Conservation (phyloP, 2,329 filamentous ascomycete species). For the Helminthosporium solani region DNA sequence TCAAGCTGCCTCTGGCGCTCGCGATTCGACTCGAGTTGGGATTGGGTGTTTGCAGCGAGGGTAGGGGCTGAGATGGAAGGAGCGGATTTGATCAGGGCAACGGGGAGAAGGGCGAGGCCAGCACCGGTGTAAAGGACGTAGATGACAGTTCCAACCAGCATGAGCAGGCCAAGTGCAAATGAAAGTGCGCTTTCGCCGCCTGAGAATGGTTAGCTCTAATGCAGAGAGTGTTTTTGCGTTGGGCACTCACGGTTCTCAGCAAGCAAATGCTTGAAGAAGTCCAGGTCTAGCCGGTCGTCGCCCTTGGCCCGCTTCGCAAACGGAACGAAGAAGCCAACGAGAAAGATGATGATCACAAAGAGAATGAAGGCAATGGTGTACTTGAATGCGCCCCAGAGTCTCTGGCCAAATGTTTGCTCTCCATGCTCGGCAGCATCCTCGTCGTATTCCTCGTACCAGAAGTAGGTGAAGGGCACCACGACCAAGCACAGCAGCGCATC, state of each 20-base stretch:
- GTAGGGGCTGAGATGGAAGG: constrained; percentile 82
- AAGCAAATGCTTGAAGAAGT: constrained; percentile 86
- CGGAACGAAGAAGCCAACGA: constrained; percentile 92
- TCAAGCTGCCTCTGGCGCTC: constrained; percentile 92
- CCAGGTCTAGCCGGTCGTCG: constrained; percentile 73
- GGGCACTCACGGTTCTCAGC: constrained; percentile 71
- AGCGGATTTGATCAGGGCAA: constrained; percentile 88
- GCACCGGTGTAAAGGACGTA: constrained; percentile 88
- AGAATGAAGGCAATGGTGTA: constrained; percentile 85
- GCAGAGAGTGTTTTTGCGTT: constrained; percentile 3
- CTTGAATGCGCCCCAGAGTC: constrained; percentile 82
- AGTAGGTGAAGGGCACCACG: constrained; percentile 93
- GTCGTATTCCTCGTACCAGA: constrained; percentile 97
- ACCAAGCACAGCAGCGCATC: constrained; percentile 87
- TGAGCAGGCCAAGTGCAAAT: constrained; percentile 84
- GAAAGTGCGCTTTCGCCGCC: constrained; percentile 89
- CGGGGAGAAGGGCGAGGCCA: constrained; percentile 83
- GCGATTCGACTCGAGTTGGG: constrained; percentile 81
- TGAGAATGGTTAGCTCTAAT: constrained; percentile 32
- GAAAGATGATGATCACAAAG: constrained; percentile 78
- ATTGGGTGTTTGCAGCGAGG: constrained; percentile 72
- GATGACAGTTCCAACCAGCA: constrained; percentile 80
- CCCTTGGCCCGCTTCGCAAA: constrained; percentile 64
- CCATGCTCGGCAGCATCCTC: constrained; percentile 83
- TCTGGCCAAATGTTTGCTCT: constrained; percentile 66